Evolutionary conservation across 805 yeast genomes (phyloP).

Genomic region (Hyphopichia homilentoma): DNA sequence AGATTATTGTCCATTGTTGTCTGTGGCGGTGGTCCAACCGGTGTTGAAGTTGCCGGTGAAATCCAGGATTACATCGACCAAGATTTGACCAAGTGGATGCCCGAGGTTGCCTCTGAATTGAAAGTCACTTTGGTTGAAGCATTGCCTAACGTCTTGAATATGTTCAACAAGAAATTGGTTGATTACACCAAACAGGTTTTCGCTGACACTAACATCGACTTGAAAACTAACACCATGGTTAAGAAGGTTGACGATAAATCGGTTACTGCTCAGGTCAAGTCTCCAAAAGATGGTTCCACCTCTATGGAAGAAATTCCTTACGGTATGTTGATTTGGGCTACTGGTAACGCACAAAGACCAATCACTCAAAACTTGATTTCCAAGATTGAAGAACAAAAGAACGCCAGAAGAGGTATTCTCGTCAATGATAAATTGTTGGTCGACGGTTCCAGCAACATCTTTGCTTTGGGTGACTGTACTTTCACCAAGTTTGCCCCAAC

Average conservation of each 20-base stretch:
- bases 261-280: conserved; percentile 67
- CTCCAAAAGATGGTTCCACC: conserved; percentile 59
- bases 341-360: conserved; percentile 90
- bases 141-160: conserved; percentile 77
- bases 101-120: conserved; percentile 77
- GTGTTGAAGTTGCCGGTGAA: conserved; percentile 97
- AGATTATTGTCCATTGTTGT: conserved; percentile 85
- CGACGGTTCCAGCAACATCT: conserved; percentile 79
- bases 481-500: conserved; percentile 91
- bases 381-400: conserved; percentile 70
- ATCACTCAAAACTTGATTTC: conserved; percentile 63
- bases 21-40: conserved; percentile 99
- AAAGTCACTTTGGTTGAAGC: conserved; percentile 87
- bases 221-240: conserved; percentile 83
- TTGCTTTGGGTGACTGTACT: conserved; percentile 94
- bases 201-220: conserved; percentile 60
- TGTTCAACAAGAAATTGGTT: conserved; percentile 65
- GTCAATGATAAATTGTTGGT: conserved; percentile 80
- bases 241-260: conserved; percentile 71
- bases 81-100: conserved; percentile 86
- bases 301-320: conserved; percentile 68
- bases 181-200: conserved; percentile 80
- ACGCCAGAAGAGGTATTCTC: conserved; percentile 86
- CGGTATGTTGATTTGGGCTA: conserved; percentile 95
- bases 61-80: conserved; percentile 91